Evolutionary conservation across 129 eudicot genomes (phyloP).

Genomic region (Pseudognaphalium luteoalbum): DNA sequence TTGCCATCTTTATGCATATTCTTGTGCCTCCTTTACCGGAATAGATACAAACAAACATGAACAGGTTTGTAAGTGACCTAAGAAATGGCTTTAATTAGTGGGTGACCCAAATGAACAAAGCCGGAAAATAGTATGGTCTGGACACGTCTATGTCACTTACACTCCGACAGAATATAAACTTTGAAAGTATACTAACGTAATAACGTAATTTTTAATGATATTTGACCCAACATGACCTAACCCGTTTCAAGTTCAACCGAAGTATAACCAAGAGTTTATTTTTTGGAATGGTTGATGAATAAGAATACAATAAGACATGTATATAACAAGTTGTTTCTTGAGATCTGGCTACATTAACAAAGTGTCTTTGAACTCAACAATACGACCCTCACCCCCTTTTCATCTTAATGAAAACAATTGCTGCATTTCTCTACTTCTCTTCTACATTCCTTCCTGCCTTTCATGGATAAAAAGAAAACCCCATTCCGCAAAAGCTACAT

Average conservation of each 20-base stretch:
- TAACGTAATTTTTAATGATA: neutral
- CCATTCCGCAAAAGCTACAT: slow-evolving; percentile 35
- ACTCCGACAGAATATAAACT: too few species aligned
- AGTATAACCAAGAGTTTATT: neutral
- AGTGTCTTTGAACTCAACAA: slow-evolving; percentile 3
- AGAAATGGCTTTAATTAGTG: too few species aligned
- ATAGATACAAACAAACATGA: too few species aligned
- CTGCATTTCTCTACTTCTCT: slow-evolving; percentile 35
- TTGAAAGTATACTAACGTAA: too few species aligned
- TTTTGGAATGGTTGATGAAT: slow-evolving; percentile 25
- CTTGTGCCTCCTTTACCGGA: too few species aligned
- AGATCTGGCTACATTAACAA: slow-evolving; percentile 26
- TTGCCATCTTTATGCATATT: too few species aligned
- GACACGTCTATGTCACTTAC: too few species aligned
- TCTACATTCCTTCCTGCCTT: slow-evolving; percentile 36
- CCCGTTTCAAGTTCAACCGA: neutral
- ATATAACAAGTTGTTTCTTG: slow-evolving; percentile 32
- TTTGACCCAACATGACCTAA: neutral
- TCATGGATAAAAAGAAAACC: slow-evolving; percentile 17
- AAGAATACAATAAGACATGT: slow-evolving; percentile 40
- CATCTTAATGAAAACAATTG: slow-evolving; percentile 35
- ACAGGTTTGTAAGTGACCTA: too few species aligned
- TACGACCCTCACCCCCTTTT: neutral
- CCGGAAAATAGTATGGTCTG: too few species aligned
- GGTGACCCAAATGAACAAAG: too few species aligned